Evolutionary conservation across 768 basidiomycete genomes (phyloP).

Genomic region (Ramaria sp.): DNA sequence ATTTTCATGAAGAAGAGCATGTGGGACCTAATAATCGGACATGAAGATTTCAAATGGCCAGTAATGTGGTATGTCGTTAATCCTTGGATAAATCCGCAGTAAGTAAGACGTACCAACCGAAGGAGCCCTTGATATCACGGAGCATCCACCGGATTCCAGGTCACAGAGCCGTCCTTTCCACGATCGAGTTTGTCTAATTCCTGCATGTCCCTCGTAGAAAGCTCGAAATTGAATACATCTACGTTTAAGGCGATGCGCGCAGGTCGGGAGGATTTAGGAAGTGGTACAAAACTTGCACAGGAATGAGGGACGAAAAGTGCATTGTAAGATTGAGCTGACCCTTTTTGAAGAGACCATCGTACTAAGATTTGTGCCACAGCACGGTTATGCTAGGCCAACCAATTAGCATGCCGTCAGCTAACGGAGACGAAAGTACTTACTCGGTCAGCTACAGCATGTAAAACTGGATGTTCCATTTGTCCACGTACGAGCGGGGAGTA

Average conservation of each 20-base stretch:
- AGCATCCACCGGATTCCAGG: conserved; percentile 6
- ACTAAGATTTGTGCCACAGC: conserved; percentile 30
- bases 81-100: too few species aligned
- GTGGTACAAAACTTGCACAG: conserved; percentile 37
- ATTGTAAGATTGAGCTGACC: conserved; percentile 12
- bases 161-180: conserved; percentile 23
- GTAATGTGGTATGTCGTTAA: too few species aligned
- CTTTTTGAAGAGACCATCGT: conserved; percentile 33
- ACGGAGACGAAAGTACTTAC: conserved; percentile 8
- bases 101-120: too few species aligned
- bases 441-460: conserved; percentile 16
- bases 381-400: conserved; percentile 16
- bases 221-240: conserved; percentile 53
- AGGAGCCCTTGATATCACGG: not conserved
- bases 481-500: conserved; percentile 21
- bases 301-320: not conserved
- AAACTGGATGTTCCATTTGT: conserved; percentile 13
- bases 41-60: too few species aligned
- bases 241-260: conserved; percentile 47
- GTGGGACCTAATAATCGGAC: too few species aligned
- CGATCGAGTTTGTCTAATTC: conserved; percentile 44
- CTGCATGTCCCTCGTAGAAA: conserved; percentile 38
- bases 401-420: not conserved
- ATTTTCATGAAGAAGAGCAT: too few species aligned
- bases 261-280: conserved; percentile 53